A percentile compares a stretch with the other conserved stretches of the same genome.
phyloP scores from a whole-genome alignment of 495 filamentous ascomycete genomes.

The Amphirosellinia nigrospora region DNA sequence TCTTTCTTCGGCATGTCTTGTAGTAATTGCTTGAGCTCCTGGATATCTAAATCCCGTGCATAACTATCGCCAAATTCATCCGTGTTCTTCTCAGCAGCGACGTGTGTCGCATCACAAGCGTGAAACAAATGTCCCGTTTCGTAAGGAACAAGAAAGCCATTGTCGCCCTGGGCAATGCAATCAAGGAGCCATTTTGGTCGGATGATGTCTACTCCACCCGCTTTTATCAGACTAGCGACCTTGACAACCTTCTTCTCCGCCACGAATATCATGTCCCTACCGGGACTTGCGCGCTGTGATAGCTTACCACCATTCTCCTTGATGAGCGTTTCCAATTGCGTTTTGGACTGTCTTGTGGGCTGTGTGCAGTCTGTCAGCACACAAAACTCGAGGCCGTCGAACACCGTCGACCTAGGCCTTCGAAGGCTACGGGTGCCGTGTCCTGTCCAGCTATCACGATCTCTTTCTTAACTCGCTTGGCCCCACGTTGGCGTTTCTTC shows the following conservation, averaged over 20 bases:
- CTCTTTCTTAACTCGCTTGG: slow-evolving; percentile 70
- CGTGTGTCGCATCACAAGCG: slow-evolving; percentile 42
- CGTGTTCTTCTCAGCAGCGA: slow-evolving; percentile 54
- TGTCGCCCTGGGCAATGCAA: slow-evolving; percentile 69
- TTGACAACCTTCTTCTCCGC: slow-evolving; percentile 87
- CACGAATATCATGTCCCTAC: slow-evolving; percentile 67
- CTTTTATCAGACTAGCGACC: slow-evolving; percentile 80
- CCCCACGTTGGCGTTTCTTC: slow-evolving; percentile 65
- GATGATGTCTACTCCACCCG: slow-evolving; percentile 70
- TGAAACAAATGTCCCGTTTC: slow-evolving; percentile 67
- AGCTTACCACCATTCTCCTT: slow-evolving; percentile 88
- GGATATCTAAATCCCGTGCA: slow-evolving; percentile 67
- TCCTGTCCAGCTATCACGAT: slow-evolving; percentile 76
- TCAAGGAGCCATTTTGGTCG: slow-evolving; percentile 85
- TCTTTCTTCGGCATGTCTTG: slow-evolving; percentile 50
- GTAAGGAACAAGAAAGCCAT: slow-evolving; percentile 67
- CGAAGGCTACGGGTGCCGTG: slow-evolving; percentile 54
- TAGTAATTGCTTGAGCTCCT: slow-evolving; percentile 68
- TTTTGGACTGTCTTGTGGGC: slow-evolving; percentile 71
- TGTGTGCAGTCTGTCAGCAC: slow-evolving; percentile 51
- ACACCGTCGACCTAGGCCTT: slow-evolving; percentile 55
- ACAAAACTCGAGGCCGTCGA: slow-evolving; percentile 82
- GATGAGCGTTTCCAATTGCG: slow-evolving; percentile 81
- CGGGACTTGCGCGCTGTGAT: slow-evolving; percentile 71
- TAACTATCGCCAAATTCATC: slow-evolving; percentile 88